Evolutionary conservation across 352 stramenopile genomes (phyloP).

Genomic region (Achlya hypogyna): DNA sequence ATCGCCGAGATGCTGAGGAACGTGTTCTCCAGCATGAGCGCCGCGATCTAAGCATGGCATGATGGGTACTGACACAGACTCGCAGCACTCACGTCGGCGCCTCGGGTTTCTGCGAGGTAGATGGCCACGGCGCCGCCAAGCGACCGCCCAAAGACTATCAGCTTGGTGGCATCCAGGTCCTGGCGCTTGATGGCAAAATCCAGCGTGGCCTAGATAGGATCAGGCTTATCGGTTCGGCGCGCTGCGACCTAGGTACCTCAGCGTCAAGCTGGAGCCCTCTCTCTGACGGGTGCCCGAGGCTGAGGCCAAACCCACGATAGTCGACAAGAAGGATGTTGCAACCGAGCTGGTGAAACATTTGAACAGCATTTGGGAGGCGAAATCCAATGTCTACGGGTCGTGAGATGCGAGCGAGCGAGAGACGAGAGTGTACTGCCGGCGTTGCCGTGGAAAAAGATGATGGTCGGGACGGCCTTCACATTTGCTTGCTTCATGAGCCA

Average conservation of each 20-base stretch:
- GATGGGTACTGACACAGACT: neutral
- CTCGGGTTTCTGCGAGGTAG: constrained; percentile 75
- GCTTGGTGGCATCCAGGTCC: constrained; percentile 76
- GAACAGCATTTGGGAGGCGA: constrained; percentile 86
- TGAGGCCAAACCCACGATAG: constrained; percentile 91
- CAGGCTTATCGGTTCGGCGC: too few species aligned
- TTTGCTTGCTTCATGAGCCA: constrained; percentile 87
- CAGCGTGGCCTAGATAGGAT: constrained; percentile 45
- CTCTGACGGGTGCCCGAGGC: constrained; percentile 78
- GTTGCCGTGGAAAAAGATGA: constrained; percentile 95
- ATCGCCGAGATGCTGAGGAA: constrained; percentile 90
- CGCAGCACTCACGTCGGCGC: constrained; percentile 32
- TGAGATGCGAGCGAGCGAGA: constrained; percentile 9
- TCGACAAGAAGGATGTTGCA: constrained; percentile 91
- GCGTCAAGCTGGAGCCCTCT: constrained; percentile 88
- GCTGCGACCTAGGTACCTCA: constrained; percentile 37
- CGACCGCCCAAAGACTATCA: constrained; percentile 89
- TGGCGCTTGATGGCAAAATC: constrained; percentile 57
- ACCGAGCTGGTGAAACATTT: constrained; percentile 81
- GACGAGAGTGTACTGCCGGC: constrained; percentile 76
- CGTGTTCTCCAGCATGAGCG: constrained; percentile 92
- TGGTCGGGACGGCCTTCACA: constrained; percentile 49
- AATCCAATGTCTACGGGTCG: constrained; percentile 83
- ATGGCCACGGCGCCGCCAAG: constrained; percentile 89
- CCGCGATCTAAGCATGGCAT: constrained; percentile 47